These are phyloP conservation scores for Powellomyces hirtus DNA, from an alignment of 192 early-diverging fungal species.

Conservation along the genomic window DNA sequence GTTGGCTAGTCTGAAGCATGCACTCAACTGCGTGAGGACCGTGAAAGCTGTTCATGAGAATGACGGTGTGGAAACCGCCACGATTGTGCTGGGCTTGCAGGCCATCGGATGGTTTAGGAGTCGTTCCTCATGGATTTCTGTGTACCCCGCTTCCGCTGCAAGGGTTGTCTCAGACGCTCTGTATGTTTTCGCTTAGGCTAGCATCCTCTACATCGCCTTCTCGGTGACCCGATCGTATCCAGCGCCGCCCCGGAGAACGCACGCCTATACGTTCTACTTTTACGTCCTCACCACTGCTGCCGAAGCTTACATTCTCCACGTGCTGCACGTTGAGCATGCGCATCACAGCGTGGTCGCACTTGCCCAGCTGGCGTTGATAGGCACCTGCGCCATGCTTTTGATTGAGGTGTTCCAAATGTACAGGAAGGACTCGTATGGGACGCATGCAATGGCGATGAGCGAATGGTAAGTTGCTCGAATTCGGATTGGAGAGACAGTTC, in stretches of 20 bases:
- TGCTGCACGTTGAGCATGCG: slow-evolving; percentile 1
- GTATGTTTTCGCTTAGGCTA: background rate
- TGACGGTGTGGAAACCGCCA: background rate
- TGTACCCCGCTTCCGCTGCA: background rate
- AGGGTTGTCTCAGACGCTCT: background rate
- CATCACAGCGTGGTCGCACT: background rate
- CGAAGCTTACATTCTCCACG: background rate
- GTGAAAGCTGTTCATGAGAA: background rate
- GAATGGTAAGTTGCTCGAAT: background rate
- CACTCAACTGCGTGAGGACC: background rate
- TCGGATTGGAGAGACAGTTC: no score
- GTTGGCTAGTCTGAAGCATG: background rate
- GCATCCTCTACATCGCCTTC: background rate
- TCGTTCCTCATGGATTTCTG: background rate
- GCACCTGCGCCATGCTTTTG: background rate
- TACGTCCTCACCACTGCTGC: background rate
- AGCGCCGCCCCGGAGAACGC: background rate
- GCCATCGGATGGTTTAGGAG: background rate
- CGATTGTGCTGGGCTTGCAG: background rate
- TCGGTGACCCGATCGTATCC: background rate
- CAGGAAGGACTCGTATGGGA: slow-evolving; percentile 15
- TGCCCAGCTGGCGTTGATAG: background rate
- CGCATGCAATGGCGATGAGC: background rate
- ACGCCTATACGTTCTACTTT: background rate
- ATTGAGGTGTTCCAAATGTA: slow-evolving; percentile 11